phyloP scores from a whole-genome alignment of 441 rosid genomes.

The Pelargonium australe region DNA sequence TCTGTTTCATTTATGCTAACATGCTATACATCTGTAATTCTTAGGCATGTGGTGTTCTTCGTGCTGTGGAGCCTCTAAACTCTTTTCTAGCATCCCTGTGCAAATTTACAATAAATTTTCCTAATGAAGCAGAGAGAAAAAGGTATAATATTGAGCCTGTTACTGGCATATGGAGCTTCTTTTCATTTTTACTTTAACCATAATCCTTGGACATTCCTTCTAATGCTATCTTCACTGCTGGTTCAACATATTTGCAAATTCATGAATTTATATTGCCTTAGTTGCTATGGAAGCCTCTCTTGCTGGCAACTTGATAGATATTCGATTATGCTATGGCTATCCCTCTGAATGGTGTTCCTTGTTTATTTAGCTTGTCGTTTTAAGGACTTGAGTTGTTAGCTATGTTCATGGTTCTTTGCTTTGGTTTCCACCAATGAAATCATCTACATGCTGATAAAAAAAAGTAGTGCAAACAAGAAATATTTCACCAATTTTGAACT shows the following conservation, averaged over 20 bases:
- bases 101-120: constrained; percentile 87
- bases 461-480: background rate
- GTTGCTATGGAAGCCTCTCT: no score
- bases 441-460: no score
- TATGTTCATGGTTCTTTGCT: no score
- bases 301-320: no score
- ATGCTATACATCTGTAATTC: constrained; percentile 22
- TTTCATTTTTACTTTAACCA: background rate
- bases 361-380: no score
- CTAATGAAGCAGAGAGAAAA: constrained; percentile 68
- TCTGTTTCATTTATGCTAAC: constrained; percentile 17
- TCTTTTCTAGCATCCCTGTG: constrained; percentile 96
- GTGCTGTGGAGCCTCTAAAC: constrained; percentile 93
- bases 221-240: background rate
- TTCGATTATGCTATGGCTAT: no score
- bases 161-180: constrained; percentile 10
- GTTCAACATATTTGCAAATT: no score
- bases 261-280: no score
- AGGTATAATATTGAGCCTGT: constrained; percentile 44
- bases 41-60: constrained; percentile 99
- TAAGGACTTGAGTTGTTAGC: no score
- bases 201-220: background rate
- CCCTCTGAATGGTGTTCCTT: no score
- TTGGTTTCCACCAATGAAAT: no score
- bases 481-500: background rate